These are phyloP conservation scores for Sorghum bicolor DNA, from an alignment of 176 grass and related monocot genomes.

Conservation along the genomic window Sorghum_bicolor_NCBIv3 NC_012873.2:66346501-66347000, in stretches of 20 bases:
- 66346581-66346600: not conserved
- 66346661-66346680: not conserved
- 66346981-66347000: no score
- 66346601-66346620: conserved; percentile 44
- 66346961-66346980: no score
- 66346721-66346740: not conserved
- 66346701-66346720: not conserved
- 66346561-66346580: conserved; percentile 15
- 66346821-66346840: no score
- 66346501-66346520: not conserved
- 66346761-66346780: not conserved
- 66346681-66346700: not conserved
- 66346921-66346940: no score
- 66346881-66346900: no score
- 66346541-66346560: not conserved
- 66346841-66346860: no score
- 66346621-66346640: conserved; percentile 7
- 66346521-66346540: not conserved
- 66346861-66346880: no score
- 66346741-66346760: not conserved
- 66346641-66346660: not conserved
- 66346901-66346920: no score
- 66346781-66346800: conserved; percentile 3
- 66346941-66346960: no score
- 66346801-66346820: no score